Percentiles rank a stretch among this genome's conserved stretches.
These are phyloP conservation scores for Exophiala dermatitidis DNA, from an alignment of 2,329 filamentous ascomycete species.

Conservation along the genomic window DNA sequence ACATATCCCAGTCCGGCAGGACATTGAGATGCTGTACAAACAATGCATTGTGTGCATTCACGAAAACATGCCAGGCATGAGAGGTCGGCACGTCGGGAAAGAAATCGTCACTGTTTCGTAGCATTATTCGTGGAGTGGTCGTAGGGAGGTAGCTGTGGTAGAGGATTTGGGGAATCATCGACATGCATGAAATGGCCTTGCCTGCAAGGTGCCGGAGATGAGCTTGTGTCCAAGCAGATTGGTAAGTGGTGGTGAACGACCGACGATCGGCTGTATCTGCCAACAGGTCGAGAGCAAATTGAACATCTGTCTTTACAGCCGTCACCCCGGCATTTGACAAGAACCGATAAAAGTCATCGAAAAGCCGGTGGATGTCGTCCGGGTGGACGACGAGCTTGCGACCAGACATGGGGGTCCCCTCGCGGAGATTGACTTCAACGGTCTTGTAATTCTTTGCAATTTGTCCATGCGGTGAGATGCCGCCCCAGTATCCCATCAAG, in stretches of 20 bases:
- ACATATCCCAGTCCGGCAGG: constrained; percentile 78
- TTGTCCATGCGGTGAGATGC: constrained; percentile 63
- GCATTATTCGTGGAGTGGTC: constrained; percentile 59
- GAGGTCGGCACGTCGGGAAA: constrained; percentile 74
- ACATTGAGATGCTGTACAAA: constrained; percentile 79
- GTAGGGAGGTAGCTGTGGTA: constrained; percentile 75
- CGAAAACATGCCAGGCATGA: constrained; percentile 92
- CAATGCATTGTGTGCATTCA: constrained; percentile 82
- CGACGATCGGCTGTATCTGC: constrained; percentile 61
- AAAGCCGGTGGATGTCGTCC: constrained; percentile 68
- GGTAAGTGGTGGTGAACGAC: constrained; percentile 65
- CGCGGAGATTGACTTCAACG: constrained; percentile 48
- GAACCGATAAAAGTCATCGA: constrained; percentile 86
- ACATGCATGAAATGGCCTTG: constrained; percentile 89
- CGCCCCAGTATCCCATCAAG: constrained; percentile 82
- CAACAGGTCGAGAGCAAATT: constrained; percentile 79
- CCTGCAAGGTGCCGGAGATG: constrained; percentile 69
- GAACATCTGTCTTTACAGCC: constrained; percentile 85
- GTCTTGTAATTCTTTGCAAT: constrained; percentile 76
- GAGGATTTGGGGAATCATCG: constrained; percentile 74
- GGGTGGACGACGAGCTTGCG: constrained; percentile 67
- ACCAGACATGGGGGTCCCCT: constrained; percentile 43
- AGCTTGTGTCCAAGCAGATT: constrained; percentile 77
- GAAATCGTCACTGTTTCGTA: constrained; percentile 84
- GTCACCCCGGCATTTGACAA: constrained; percentile 67